Evolutionary conservation across 140 eudicot species (phyloP), one percentile per base, ranked within the genome.

Genomic region (Senecio squalidus): DNA sequence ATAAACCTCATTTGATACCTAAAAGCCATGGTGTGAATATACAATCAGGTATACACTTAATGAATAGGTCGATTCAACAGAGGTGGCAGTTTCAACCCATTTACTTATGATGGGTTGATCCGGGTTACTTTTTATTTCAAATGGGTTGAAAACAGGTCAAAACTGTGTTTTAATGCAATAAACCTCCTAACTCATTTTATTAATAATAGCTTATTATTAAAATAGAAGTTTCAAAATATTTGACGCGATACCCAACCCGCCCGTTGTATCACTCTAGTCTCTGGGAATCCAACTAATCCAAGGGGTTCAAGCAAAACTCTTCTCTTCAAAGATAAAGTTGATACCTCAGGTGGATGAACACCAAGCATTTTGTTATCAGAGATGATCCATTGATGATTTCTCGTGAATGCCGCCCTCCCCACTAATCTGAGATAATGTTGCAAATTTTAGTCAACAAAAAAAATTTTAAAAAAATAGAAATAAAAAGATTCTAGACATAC

Each of bases 341-440:
- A 66, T 86, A 86, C 98, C 98, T 91, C 94, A 33, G 91, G 82
- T 69, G 96, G 96, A 69, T 81, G 94, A 66, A 63, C 55, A 50
- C 70, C 81, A 54, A 65, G 66, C 26, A 33, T 65, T 62, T 61
- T 81, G 70, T 62, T 58, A 27, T 77, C 84, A 9, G 88, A 75
- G 29, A 81, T 71, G 62, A 91, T 79, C 98, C 98, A 91, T 51
- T 78, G 84, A 73, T 81, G 88, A 60, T 70, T 79, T 67, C 98
- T 85, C 8, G 92, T 86, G 68, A 91, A 86, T 41, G 96, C 98
- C 36, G 80, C 86, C 58, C 98, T 81, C 38, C 98, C 98, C 65
- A 91, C 91, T 71, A 91, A 78, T 47, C 98, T 91, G 88, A 44
- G 65, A 50, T 48, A 38, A 27, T 20, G 22, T 14, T 31, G 27